A percentile compares a stretch with the other conserved stretches of the same genome.
phyloP scores from a whole-genome alignment of 192 early-diverging fungal species.

The Phycomyces blakesleeanus region DNA sequence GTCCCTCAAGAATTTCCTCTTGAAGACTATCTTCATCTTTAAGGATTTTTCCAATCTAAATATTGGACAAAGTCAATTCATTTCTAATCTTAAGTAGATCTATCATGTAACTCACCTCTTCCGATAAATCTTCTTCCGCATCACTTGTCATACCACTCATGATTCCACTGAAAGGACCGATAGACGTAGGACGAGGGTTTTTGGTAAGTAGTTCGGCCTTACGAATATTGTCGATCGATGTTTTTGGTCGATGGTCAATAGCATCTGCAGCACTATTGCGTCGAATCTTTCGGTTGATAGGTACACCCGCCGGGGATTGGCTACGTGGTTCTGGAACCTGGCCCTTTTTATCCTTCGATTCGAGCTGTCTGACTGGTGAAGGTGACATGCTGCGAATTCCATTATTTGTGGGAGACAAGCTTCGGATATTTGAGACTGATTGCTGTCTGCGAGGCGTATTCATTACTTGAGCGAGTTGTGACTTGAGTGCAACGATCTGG shows the following conservation, averaged over 20 bases:
- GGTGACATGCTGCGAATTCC: constrained; percentile 16
- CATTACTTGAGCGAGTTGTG: constrained; percentile 68
- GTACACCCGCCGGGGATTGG: constrained; percentile 19
- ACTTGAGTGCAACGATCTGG: constrained; percentile 65
- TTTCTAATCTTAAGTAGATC: background rate
- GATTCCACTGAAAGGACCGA: constrained; percentile 25
- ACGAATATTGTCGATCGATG: constrained; percentile 34
- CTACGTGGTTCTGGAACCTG: constrained; percentile 1
- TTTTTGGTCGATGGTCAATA: constrained; percentile 26
- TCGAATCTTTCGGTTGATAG: constrained; percentile 28
- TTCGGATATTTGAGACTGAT: constrained; percentile 11
- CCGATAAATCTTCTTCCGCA: constrained; percentile 18
- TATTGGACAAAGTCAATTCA: background rate
- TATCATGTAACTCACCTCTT: background rate
- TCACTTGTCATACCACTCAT: constrained; percentile 21
- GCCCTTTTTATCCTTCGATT: constrained; percentile 3
- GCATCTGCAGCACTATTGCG: constrained; percentile 49
- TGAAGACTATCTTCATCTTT: constrained; percentile 58
- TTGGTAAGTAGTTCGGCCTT: constrained; percentile 30
- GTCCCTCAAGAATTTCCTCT: constrained; percentile 83
- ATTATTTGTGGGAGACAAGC: constrained; percentile 11
- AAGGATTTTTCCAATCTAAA: constrained; percentile 36
- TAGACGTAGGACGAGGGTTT: constrained; percentile 36
- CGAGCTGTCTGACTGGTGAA: constrained; percentile 8
- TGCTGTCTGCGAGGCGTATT: constrained; percentile 39